Base-by-base conservation (phyloP, 805 yeast species). In the Naumovozyma baii region DNA sequence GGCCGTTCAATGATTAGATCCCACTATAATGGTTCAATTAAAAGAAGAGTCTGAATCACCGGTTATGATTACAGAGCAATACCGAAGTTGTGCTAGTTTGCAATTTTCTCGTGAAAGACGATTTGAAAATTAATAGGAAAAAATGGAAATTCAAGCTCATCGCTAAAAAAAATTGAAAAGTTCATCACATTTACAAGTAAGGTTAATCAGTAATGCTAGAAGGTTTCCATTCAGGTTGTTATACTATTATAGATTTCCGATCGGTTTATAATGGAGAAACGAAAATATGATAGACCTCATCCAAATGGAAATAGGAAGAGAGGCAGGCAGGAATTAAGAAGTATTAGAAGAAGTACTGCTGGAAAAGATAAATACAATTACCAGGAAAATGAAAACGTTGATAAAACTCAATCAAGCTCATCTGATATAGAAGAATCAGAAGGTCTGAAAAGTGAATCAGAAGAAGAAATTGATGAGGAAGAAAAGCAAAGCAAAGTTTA, bases 301-400 rank as follows among this genome's bases (percentile, higher is more conserved):
- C 26, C 7, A 7, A 10, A 7, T 7, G 26, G 26, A 22, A 22
- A 41, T 32, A 48, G 51, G 33, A 64, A 68, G 45, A 45, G 62
- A 45, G 92, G 90, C 2, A 69, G 92, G 56, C 68, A 68, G 37
- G 78, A 77, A 44, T 52, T 76, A 52, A 69, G 92, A 57, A 65
- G 66, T 2, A 73, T 81, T 20, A 73, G 74, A 7, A 71, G 84
- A 60, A 70, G 79, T 3, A 62, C 75, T 14, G 39, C 36, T 14
- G 37, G 37, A 3, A 36, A 37, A 40, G 38, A 47, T 44, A 29
- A 14, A 8, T 29, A 8, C 15, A 5, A 29, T 22, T 8, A 12
- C 38, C 20, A 39, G 15, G 44, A 20, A 16, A 46, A 43, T 48
- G 51, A 19, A 42, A 40, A 4, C 18, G 19, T 5, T 36, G 38